Evolutionary conservation across 2,329 filamentous ascomycete species (phyloP).

Genomic region (Xylariaceae sp.): DNA sequence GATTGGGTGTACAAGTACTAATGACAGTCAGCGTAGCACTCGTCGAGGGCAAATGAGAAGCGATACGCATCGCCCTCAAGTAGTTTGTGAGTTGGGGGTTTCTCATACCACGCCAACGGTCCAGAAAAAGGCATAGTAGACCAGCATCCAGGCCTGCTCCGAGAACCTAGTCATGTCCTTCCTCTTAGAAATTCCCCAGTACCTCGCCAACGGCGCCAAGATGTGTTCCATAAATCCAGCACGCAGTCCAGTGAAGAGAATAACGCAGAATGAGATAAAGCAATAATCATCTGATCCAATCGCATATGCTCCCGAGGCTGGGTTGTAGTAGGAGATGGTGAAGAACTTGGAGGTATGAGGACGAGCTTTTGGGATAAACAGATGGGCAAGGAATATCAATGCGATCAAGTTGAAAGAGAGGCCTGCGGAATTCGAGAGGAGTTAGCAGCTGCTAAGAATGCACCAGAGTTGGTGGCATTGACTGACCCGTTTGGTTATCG

Average conservation of each 20-base stretch:
- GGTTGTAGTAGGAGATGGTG: slow-evolving; percentile 80
- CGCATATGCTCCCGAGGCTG: slow-evolving; percentile 68
- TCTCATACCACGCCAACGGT: slow-evolving; percentile 74
- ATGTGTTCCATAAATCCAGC: slow-evolving; percentile 86
- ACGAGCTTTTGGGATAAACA: slow-evolving; percentile 79
- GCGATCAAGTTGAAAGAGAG: slow-evolving; percentile 85
- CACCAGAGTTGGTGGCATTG: neutral
- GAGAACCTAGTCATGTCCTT: slow-evolving; percentile 84
- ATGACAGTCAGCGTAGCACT: slow-evolving; percentile 7
- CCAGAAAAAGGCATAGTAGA: slow-evolving; percentile 86
- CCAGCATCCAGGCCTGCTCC: slow-evolving; percentile 88
- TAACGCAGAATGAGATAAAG: slow-evolving; percentile 75
- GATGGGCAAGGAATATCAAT: slow-evolving; percentile 79
- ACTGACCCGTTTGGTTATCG: slow-evolving; percentile 78
- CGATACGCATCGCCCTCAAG: neutral
- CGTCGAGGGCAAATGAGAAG: neutral
- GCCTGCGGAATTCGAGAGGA: slow-evolving; percentile 52
- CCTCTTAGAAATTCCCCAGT: slow-evolving; percentile 71
- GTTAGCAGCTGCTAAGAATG: slow-evolving; percentile 19
- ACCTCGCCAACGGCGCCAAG: slow-evolving; percentile 74
- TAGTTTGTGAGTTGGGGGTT: neutral
- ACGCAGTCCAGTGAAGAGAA: slow-evolving; percentile 85
- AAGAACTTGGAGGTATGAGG: slow-evolving; percentile 86
- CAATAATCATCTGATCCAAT: slow-evolving; percentile 79
- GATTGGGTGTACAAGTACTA: slow-evolving; percentile 82